Percentiles rank a stretch among this genome's conserved stretches.
Conservation (phyloP, 2,329 filamentous ascomycete genomes). For the Triangularia setosa region DNA sequence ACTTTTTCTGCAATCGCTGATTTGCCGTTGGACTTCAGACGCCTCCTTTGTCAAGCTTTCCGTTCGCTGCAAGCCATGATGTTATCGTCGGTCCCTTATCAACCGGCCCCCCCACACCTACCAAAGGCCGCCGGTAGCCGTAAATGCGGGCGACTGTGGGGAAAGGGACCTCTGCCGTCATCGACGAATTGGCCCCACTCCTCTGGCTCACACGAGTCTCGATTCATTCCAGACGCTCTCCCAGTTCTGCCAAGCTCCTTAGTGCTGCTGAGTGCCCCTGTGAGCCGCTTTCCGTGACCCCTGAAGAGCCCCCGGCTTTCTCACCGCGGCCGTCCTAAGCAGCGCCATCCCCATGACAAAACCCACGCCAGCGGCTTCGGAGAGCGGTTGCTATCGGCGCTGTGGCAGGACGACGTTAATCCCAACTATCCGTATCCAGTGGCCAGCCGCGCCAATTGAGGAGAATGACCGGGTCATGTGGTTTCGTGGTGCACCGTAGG, state of each 20-base stretch:
- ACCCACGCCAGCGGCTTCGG: constrained; percentile 2
- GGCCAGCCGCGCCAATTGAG: background rate
- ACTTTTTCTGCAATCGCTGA: constrained; percentile 7
- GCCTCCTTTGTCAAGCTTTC: constrained; percentile 22
- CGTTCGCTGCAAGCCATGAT: constrained; percentile 23
- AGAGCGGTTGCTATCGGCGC: constrained; percentile 23
- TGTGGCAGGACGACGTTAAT: background rate
- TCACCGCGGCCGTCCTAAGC: background rate
- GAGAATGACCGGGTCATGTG: constrained; percentile 7
- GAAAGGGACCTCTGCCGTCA: constrained; percentile 16
- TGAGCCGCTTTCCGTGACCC: background rate
- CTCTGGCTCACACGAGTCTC: background rate
- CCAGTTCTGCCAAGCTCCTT: constrained; percentile 13
- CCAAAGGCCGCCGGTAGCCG: constrained; percentile 29
- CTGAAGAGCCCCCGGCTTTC: background rate
- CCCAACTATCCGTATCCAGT: background rate
- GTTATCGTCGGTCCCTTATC: constrained; percentile 25
- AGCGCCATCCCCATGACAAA: constrained; percentile 3
- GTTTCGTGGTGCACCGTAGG: background rate
- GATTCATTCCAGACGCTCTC: constrained; percentile 6
- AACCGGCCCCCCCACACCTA: constrained; percentile 10
- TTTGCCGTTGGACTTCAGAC: constrained; percentile 14
- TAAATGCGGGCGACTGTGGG: constrained; percentile 7
- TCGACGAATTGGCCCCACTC: constrained; percentile 9
- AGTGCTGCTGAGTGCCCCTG: background rate